Percentiles rank a stretch among this genome's conserved stretches.
Evolutionary conservation across 2,329 filamentous ascomycete genomes (phyloP).

Genomic region (Periconia macrospinosa): DNA sequence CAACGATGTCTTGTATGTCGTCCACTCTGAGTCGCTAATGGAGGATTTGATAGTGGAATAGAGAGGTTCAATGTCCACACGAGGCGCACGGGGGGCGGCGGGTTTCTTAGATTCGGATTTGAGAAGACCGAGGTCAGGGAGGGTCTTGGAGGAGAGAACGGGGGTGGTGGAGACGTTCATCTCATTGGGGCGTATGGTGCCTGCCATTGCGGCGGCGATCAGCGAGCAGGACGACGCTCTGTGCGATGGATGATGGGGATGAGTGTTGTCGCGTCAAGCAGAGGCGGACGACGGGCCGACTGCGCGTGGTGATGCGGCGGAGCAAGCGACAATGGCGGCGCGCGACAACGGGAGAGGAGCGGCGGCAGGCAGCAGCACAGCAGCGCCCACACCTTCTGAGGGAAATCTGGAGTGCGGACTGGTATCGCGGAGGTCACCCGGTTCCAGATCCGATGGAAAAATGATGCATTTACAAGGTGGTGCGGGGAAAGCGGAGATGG

Average conservation of each 20-base stretch:
- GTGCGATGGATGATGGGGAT: not conserved
- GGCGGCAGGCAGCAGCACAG: not conserved
- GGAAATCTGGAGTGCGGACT: not conserved
- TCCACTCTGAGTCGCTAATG: conserved; percentile 60
- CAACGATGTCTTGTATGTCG: conserved; percentile 61
- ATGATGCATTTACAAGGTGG: conserved; percentile 12
- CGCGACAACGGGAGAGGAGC: not conserved
- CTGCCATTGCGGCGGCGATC: conserved; percentile 35
- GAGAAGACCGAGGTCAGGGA: conserved; percentile 28
- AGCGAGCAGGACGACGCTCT: not conserved
- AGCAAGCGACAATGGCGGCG: not conserved
- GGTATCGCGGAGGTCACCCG: conserved; percentile 16
- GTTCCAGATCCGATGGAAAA: conserved; percentile 12
- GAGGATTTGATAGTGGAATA: conserved; percentile 63
- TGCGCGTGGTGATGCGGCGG: conserved; percentile 1
- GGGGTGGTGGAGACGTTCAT: conserved; percentile 39
- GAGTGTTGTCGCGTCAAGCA: not conserved
- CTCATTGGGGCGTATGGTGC: conserved; percentile 42
- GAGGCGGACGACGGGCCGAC: not conserved
- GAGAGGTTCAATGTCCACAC: conserved; percentile 64
- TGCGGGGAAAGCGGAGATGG: conserved; percentile 26
- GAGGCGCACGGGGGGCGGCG: conserved; percentile 55
- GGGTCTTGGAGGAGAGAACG: conserved; percentile 34
- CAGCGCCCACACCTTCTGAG: not conserved
- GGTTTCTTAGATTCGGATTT: conserved; percentile 56